Percentiles rank a stretch among this genome's conserved stretches.
Conservation (phyloP, 441 rosid species). For the Populus trichocarpa region DNA sequence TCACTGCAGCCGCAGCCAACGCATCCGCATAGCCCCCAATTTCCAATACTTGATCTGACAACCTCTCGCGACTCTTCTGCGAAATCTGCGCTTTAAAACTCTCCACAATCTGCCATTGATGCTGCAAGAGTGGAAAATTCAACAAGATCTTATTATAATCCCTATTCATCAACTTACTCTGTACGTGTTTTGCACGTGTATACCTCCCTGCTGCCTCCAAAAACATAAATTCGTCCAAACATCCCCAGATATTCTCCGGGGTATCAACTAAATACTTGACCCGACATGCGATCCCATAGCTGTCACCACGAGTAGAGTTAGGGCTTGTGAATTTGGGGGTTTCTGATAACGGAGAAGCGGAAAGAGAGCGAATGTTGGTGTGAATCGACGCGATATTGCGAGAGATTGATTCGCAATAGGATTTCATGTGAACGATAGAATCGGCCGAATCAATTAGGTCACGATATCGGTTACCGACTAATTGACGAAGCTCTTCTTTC, state of each 20-base stretch:
- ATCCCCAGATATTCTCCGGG: conserved; percentile 98
- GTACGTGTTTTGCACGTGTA: conserved; percentile 87
- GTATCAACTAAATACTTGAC: conserved; percentile 94
- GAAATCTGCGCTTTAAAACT: conserved; percentile 93
- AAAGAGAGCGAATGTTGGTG: conserved; percentile 56
- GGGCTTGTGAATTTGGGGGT: conserved; percentile 42
- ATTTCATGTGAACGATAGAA: conserved; percentile 85
- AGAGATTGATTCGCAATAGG: conserved; percentile 70
- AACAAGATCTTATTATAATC: conserved; percentile 57
- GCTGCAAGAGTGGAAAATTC: conserved; percentile 83
- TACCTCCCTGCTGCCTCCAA: conserved; percentile 89
- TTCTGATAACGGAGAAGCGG: conserved; percentile 46
- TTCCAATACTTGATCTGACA: conserved; percentile 62
- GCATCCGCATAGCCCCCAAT: conserved; percentile 80
- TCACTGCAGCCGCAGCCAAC: conserved; percentile 77
- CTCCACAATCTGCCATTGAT: conserved; percentile 99
- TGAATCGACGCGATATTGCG: conserved; percentile 64
- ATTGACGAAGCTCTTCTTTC: conserved; percentile 88
- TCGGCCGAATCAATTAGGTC: conserved; percentile 97
- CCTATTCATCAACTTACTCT: conserved; percentile 29
- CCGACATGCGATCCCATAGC: conserved; percentile 84
- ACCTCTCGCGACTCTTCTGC: conserved; percentile 82
- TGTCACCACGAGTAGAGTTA: conserved; percentile 37
- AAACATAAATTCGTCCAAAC: conserved; percentile 93
- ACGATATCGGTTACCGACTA: conserved; percentile 85